Conservation (phyloP, 495 filamentous ascomycete genomes). For the Apodospora peruviana region DNA sequence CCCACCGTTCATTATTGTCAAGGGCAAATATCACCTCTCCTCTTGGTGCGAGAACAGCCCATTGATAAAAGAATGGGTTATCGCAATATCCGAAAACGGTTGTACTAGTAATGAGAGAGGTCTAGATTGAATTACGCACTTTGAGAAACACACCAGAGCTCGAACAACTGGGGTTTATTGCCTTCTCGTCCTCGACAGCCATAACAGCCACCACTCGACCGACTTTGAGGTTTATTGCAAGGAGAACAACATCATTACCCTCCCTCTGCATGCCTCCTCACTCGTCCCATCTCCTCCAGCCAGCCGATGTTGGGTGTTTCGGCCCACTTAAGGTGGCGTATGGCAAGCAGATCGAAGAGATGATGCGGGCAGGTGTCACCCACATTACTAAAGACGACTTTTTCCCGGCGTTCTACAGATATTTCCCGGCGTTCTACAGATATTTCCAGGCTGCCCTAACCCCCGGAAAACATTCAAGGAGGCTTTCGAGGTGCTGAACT, state of each 20-base stretch:
- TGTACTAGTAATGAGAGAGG: neutral
- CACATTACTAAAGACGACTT: slow-evolving; percentile 6
- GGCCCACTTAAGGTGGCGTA: slow-evolving; percentile 5
- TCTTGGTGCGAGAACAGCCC: slow-evolving; percentile 7
- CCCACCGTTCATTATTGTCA: neutral
- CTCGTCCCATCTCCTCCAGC: slow-evolving; percentile 13
- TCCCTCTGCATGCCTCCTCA: slow-evolving; percentile 3
- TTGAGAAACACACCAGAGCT: neutral
- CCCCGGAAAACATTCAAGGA: neutral
- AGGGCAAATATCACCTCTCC: slow-evolving; percentile 1
- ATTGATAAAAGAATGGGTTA: slow-evolving; percentile 1
- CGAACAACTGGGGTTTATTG: neutral
- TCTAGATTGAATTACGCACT: neutral
- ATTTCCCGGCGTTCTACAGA: neutral
- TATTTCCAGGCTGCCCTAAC: neutral
- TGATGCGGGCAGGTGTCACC: slow-evolving; percentile 1
- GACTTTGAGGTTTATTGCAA: slow-evolving; percentile 6
- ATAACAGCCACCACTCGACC: slow-evolving; percentile 9
- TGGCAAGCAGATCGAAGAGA: slow-evolving; percentile 1
- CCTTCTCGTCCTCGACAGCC: neutral
- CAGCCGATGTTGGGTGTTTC: slow-evolving; percentile 13
- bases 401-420: neutral
- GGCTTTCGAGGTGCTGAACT: slow-evolving; percentile 8
- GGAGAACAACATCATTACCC: slow-evolving; percentile 1
- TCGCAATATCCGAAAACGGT: neutral